These are phyloP conservation scores for Breviolum minutum DNA, from an alignment of 73 alveolate genomes.

Conservation along the genomic window DNA sequence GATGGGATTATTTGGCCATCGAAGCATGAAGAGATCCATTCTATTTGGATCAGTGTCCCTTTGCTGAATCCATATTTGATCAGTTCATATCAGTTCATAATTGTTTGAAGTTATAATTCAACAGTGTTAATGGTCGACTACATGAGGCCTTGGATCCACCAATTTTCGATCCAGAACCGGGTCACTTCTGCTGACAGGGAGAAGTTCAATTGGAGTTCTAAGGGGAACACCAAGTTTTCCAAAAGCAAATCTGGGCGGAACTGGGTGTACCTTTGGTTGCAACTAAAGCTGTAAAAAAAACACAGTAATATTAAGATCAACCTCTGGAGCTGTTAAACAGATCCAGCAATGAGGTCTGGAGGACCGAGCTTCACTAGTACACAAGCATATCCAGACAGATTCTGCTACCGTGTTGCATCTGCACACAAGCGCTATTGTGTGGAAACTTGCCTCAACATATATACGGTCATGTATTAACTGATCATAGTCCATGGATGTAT, in stretches of 20 bases:
- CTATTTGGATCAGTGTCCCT: not conserved
- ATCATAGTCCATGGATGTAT: too few relatives aligned
- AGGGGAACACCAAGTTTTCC: constrained; percentile 3
- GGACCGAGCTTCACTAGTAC: not conserved
- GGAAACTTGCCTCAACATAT: not conserved
- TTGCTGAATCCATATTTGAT: not conserved
- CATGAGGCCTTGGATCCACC: not conserved
- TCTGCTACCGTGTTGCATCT: not conserved
- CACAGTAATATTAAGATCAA: too few relatives aligned
- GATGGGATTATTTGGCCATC: constrained; percentile 12
- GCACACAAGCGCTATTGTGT: not conserved
- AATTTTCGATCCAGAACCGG: not conserved
- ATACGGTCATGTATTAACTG: too few relatives aligned
- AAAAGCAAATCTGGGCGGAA: constrained; percentile 1
- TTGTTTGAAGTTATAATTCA: not conserved
- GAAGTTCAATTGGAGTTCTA: not conserved
- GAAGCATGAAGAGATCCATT: not conserved
- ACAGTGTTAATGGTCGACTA: not conserved
- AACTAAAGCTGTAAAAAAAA: too few relatives aligned
- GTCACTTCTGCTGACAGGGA: not conserved
- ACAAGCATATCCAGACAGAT: not conserved
- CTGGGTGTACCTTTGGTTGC: not conserved
- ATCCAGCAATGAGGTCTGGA: not conserved
- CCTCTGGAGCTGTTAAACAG: not conserved
- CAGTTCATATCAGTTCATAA: not conserved